Percentiles rank a stretch among this genome's conserved stretches.
Conservation (phyloP, 306 rosid genomes). For the Luffa aegyptiaca region DNA sequence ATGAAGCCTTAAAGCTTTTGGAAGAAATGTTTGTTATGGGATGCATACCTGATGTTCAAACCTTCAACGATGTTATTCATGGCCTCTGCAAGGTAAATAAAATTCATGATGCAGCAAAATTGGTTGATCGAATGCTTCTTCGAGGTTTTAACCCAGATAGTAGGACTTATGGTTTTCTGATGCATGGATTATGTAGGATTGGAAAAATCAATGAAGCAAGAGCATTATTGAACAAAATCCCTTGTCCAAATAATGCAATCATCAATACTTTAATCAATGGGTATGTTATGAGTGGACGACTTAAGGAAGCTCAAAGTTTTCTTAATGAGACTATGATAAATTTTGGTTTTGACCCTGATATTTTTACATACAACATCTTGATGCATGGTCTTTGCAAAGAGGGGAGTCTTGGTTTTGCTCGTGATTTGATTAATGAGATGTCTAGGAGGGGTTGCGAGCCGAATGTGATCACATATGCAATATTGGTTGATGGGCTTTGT, state of each 20-base stretch:
- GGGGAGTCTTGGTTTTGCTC: constrained; percentile 57
- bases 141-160: constrained; percentile 59
- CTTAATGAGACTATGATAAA: constrained; percentile 37
- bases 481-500: constrained; percentile 62
- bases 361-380: constrained; percentile 67
- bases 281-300: constrained; percentile 51
- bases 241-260: constrained; percentile 44
- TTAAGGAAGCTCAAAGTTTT: constrained; percentile 60
- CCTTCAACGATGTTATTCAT: constrained; percentile 68
- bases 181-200: constrained; percentile 57
- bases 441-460: constrained; percentile 52
- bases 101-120: constrained; percentile 65
- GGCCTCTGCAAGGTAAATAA: constrained; percentile 55
- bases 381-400: constrained; percentile 69
- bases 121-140: constrained; percentile 70
- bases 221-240: constrained; percentile 45
- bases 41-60: constrained; percentile 82
- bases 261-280: constrained; percentile 75
- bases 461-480: constrained; percentile 70
- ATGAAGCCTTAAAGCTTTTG: constrained; percentile 59
- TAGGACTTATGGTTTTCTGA: constrained; percentile 62
- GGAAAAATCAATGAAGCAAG: constrained; percentile 77
- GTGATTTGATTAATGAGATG: constrained; percentile 55
- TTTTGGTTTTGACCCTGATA: constrained; percentile 57
- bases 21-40: constrained; percentile 95